Base-by-base conservation (phyloP, 2,329 filamentous ascomycete genomes). In the Neonectria ditissima region DNA sequence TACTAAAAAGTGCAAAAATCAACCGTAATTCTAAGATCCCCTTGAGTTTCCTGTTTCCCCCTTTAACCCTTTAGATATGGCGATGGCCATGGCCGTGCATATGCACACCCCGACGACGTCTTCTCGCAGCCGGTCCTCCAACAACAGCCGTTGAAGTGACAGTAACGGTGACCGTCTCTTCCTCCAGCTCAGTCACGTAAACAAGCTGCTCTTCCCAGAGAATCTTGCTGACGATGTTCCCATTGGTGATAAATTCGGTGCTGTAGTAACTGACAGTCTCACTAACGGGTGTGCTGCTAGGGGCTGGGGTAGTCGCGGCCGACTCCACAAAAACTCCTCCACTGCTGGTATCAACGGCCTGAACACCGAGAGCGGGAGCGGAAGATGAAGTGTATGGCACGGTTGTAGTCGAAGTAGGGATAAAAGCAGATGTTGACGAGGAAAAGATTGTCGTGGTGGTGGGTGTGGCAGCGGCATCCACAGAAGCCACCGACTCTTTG, bases 181-280 rank as follows among this genome's bases (percentile, higher is more conserved):
- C 78, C 14, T 79, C 72, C 26, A 80, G 74, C 58, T 82, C 76
- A 0, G 84, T 87, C 16, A 87, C 83, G 55, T 83, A 87, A 28
- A 88, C 81, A 5, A 83, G 72, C 48, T 85, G 81, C 76, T 89
- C 81, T 55, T 86, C 83, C 83, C 85, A 87, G 13, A 88, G 75
- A 22, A 90, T 82, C 77, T 89, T 84, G 65, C 81, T 81, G 13
- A 90, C 84, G 7, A 82, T 69, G 47, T 81, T 80, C 55, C 82
- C 82, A 9, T 78, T 78, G 18, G 86, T 89, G 50, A 84, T 65
- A 65, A 81, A 88, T 68, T 87, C 76, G 5, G 87, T 90, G 74
- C 83, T 85, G 65, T 68, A 81, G 67, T 69, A 77, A 61, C 69
- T 78, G 57, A 77, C 71, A 62, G 80, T 80, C 34, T 79, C 76